phyloP scores from a whole-genome alignment of 352 stramenopile genomes.

The Pythium vanterpoolii region DNA sequence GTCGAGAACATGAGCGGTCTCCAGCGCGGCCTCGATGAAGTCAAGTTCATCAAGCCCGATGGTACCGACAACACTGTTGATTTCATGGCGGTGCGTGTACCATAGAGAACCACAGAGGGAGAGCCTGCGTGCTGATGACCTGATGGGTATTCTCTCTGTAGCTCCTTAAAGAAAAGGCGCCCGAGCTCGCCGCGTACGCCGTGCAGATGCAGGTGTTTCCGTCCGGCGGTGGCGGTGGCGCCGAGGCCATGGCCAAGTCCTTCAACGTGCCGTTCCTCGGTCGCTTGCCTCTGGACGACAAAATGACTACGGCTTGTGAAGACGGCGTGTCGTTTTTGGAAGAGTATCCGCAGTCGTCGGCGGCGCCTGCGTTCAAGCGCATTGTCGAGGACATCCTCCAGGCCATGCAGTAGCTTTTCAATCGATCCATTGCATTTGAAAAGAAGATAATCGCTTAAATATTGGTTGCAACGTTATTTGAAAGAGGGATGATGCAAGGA shows the following conservation, averaged over 20 bases:
- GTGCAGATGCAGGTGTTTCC: constrained; percentile 93
- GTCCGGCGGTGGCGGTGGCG: constrained; percentile 64
- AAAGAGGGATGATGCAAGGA: too few relatives aligned
- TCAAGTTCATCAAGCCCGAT: constrained; percentile 59
- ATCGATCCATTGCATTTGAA: too few relatives aligned
- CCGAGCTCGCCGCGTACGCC: constrained; percentile 65
- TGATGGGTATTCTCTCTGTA: constrained; percentile 16
- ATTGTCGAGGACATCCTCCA: constrained; percentile 75
- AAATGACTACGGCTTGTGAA: constrained; percentile 96
- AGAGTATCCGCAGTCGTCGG: constrained; percentile 72
- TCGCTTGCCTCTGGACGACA: constrained; percentile 95
- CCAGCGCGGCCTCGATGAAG: constrained; percentile 71
- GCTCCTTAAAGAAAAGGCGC: constrained; percentile 83
- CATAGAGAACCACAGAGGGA: neutral
- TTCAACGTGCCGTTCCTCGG: constrained; percentile 97
- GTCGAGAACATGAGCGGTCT: constrained; percentile 99
- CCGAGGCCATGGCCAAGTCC: constrained; percentile 93
- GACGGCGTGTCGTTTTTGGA: constrained; percentile 93
- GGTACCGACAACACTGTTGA: constrained; percentile 54
- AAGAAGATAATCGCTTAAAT: constrained; percentile 11
- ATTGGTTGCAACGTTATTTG: constrained; percentile 17
- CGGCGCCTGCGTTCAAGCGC: constrained; percentile 60
- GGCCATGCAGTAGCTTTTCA: constrained; percentile 50
- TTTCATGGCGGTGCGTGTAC: constrained; percentile 58
- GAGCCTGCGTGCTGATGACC: neutral